Conservation (phyloP, 441 rosid genomes). For the Gossypium laxum region DNA sequence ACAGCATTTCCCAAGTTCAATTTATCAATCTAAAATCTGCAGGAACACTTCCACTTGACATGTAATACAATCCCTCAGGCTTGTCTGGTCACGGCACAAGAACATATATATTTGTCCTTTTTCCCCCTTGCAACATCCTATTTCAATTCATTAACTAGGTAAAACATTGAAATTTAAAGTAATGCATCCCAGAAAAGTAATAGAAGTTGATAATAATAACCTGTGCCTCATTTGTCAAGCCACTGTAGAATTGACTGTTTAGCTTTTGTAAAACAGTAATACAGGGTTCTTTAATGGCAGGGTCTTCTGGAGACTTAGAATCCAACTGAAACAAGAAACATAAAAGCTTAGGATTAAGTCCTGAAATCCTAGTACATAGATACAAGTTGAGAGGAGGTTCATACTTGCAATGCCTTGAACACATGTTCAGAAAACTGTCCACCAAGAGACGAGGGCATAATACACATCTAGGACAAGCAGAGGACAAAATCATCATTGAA, state of each 20-base stretch:
- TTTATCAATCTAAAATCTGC: neutral
- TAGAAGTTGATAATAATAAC: constrained; percentile 28
- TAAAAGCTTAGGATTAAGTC: constrained; percentile 7
- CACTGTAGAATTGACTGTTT: constrained; percentile 40
- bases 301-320: constrained; percentile 39
- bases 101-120: neutral
- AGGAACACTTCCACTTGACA: neutral
- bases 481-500: constrained; percentile 19
- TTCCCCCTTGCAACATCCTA: neutral
- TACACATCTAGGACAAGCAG: constrained; percentile 43
- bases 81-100: neutral
- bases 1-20: neutral
- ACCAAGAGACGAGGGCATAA: constrained; percentile 29
- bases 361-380: neutral
- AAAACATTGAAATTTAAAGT: constrained; percentile 4
- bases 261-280: constrained; percentile 56
- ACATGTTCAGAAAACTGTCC: constrained; percentile 38
- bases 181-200: neutral
- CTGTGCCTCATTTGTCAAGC: constrained; percentile 57
- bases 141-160: neutral
- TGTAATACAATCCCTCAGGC: neutral
- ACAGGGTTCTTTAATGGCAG: constrained; percentile 54
- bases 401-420: constrained; percentile 61
- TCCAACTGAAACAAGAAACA: constrained; percentile 49
- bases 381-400: constrained; percentile 20